Percentiles rank a stretch among this genome's conserved stretches.
phyloP scores from a whole-genome alignment of 148 eudicot genomes.

The Rhododendron vialii region DNA sequence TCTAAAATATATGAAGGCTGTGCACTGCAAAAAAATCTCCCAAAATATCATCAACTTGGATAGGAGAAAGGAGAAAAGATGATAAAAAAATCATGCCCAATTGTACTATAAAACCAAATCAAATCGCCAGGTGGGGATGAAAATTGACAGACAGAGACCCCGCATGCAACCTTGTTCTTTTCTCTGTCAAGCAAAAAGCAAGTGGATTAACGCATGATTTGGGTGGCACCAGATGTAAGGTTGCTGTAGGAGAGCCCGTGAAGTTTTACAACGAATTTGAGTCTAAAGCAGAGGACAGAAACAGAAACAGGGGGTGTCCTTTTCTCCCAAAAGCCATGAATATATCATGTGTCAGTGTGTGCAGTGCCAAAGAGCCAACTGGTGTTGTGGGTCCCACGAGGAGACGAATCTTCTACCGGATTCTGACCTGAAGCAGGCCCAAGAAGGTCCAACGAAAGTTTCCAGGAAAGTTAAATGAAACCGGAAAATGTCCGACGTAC shows the following conservation, averaged over 20 bases:
- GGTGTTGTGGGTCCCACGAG: background rate
- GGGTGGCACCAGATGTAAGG: background rate
- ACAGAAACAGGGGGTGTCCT: constrained; percentile 1
- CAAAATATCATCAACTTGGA: background rate
- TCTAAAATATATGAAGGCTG: background rate
- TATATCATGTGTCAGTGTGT: constrained; percentile 6
- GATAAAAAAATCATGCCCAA: background rate
- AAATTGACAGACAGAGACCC: constrained; percentile 4
- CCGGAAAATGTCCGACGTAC: too few relatives aligned
- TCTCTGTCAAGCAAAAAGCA: background rate
- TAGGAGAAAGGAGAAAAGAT: background rate
- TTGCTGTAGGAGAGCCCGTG: background rate
- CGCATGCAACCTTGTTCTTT: background rate
- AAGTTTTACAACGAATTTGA: background rate
- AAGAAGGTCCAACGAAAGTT: too few relatives aligned
- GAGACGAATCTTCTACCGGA: background rate
- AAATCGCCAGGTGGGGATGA: background rate
- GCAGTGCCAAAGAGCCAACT: background rate
- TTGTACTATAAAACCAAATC: background rate
- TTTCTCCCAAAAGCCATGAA: constrained; percentile 10
- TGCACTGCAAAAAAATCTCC: background rate
- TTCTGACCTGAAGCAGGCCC: too few relatives aligned
- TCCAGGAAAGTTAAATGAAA: background rate
- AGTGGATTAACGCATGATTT: background rate
- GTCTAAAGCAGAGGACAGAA: background rate